Base-by-base conservation (phyloP, 2,329 filamentous ascomycete genomes). In the Falciphora oryzae region DNA sequence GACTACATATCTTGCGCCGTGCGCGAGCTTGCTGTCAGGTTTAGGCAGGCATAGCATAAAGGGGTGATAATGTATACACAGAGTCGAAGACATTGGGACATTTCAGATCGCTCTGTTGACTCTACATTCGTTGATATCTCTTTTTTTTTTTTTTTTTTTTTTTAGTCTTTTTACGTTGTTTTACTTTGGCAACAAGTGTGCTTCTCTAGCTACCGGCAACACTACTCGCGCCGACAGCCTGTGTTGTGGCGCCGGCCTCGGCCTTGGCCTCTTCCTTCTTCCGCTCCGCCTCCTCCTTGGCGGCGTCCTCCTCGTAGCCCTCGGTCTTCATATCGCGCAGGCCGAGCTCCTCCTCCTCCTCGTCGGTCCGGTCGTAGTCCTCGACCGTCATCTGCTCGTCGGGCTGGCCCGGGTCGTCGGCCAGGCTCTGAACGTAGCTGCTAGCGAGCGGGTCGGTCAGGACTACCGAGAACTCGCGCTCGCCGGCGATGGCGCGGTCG, bases 331-430 rank as follows among this genome's bases (percentile, higher is more conserved):
- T 99, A 73, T 99, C 95, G 66, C 81, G 87, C 68, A 99, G 79
- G 0, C 95, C 95, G 14, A 99, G 80, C 66, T 97, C 92, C 72
- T 99, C 95, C 77, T 97, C 92, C 74, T 99, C 95, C 75, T 97
- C 91, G 0, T 89, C 87, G 0, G 94, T 97, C 66, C 95, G 85
- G 66, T 90, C 86, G 75, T 99, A 99, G 35, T 91, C 90, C 77
- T 92, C 91, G 3, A 86, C 83, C 65, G 84, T 87, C 74, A 99
- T 90, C 77, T 95, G 90, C 22, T 89, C 89, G 73, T 99, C 95
- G 0, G 80, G 78, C 60, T 83, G 72, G 44, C 80, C 80, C 2
- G 90, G 89, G 69, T 93, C 89, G 29, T 92, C 87, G 5, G 87
- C 90, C 66, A 96, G 83, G 71, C 93, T 92, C 79, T 99, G 95